A percentile compares a stretch with the other conserved stretches of the same genome.
Evolutionary conservation across 192 early-diverging fungal species (phyloP).

Genomic region (Coemansia sp.): DNA sequence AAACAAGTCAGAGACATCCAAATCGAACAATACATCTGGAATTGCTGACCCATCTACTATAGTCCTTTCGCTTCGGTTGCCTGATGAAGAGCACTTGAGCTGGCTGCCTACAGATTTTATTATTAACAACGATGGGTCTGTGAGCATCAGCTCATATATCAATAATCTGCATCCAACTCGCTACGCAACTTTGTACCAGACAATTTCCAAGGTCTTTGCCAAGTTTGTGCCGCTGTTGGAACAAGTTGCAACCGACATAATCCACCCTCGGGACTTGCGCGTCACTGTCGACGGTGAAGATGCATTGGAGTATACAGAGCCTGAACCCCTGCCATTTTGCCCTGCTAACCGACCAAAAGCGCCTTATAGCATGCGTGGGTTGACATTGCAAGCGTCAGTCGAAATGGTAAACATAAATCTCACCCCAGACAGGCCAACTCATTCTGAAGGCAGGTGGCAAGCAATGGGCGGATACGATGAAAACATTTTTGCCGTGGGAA

Average conservation of each 20-base stretch:
- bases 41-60: too few relatives aligned
- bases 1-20: background rate
- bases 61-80: too few relatives aligned
- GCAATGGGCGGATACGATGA: conserved; percentile 70
- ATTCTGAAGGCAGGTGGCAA: conserved; percentile 62
- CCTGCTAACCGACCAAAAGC: background rate
- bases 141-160: conserved; percentile 2
- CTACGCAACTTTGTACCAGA: background rate
- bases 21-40: too few relatives aligned
- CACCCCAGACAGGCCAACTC: conserved; percentile 60
- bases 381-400: conserved; percentile 60
- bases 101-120: conserved; percentile 7
- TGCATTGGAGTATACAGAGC: too few relatives aligned
- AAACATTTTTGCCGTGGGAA: conserved; percentile 67
- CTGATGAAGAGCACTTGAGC: background rate
- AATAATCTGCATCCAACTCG: conserved; percentile 4
- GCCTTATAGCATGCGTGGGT: conserved; percentile 32
- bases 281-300: background rate
- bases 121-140: background rate
- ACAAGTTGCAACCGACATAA: conserved; percentile 20
- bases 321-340: too few relatives aligned
- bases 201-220: background rate
- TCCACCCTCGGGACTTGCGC: background rate
- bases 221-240: conserved; percentile 45
- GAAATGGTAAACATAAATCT: conserved; percentile 68